A percentile compares a stretch with the other conserved stretches of the same genome.
Conservation (phyloP, 1,284 basidiomycete genomes). For the Sphaerobolus stellatus region DNA sequence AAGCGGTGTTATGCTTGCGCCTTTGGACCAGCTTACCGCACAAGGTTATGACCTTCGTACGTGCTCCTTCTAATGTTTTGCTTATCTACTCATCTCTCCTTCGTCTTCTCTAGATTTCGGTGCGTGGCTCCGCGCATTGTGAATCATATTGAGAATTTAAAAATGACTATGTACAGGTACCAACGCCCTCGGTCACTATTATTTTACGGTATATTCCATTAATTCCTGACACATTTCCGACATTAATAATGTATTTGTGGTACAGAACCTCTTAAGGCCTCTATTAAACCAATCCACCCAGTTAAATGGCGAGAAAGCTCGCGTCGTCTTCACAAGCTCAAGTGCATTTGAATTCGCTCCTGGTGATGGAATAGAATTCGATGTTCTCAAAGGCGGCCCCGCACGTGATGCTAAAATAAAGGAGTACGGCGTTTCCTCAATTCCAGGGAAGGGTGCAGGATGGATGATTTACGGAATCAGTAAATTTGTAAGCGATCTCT, state of each 20-base stretch:
- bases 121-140: neutral
- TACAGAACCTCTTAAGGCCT: slow-evolving; percentile 10
- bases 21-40: neutral
- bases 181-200: slow-evolving; percentile 11
- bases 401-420: neutral
- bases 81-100: neutral
- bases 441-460: neutral
- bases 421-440: neutral
- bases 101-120: slow-evolving; percentile 4
- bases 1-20: neutral
- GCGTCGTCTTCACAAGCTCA: slow-evolving; percentile 5
- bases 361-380: slow-evolving; percentile 3
- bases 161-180: slow-evolving; percentile 3
- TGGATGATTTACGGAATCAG: slow-evolving; percentile 10
- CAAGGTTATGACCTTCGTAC: slow-evolving; percentile 12
- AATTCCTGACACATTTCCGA: neutral
- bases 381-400: slow-evolving; percentile 6
- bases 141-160: neutral
- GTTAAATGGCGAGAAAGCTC: slow-evolving; percentile 1
- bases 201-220: slow-evolving; percentile 5
- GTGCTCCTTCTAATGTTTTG: neutral
- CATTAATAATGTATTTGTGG: neutral
- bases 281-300: slow-evolving; percentile 1
- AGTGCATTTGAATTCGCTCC: neutral
- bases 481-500: slow-evolving; percentile 1